These are phyloP conservation scores for Cyberlindnera sargentensis DNA, from an alignment of 805 yeast species.

Conservation along the genomic window DNA sequence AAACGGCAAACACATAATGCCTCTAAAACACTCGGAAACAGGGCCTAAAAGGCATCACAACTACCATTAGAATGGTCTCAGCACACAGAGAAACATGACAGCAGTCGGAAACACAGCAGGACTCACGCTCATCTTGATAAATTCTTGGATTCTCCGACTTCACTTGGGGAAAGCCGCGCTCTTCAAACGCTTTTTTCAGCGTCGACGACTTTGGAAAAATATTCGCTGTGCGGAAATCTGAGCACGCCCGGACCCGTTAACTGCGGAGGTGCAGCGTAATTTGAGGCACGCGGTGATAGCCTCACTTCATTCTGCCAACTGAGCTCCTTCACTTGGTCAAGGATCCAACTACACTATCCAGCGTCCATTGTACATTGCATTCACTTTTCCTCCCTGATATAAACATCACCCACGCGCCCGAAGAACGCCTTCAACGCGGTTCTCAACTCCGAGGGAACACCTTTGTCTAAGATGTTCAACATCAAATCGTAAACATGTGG, in stretches of 20 bases:
- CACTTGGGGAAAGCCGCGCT: too few species aligned
- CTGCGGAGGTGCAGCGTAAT: slow-evolving; percentile 3
- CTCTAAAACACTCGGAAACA: too few species aligned
- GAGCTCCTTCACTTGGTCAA: too few species aligned
- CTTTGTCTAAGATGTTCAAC: slow-evolving; percentile 52
- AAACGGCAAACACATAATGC: too few species aligned
- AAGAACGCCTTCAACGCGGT: slow-evolving; percentile 54
- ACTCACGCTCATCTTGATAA: slow-evolving; percentile 17
- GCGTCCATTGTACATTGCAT: too few species aligned
- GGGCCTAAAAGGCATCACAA: too few species aligned
- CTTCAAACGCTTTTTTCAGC: slow-evolving; percentile 9
- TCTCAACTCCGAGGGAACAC: slow-evolving; percentile 54
- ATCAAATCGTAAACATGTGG: slow-evolving; percentile 56
- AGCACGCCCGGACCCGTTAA: slow-evolving; percentile 5
- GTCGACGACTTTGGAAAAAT: slow-evolving; percentile 9
- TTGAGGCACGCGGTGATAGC: slow-evolving; percentile 2
- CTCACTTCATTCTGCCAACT: too few species aligned
- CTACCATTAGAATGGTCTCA: too few species aligned
- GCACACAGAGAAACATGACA: too few species aligned
- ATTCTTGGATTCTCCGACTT: too few species aligned
- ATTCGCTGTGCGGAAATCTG: slow-evolving; percentile 9
- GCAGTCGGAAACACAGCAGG: too few species aligned
- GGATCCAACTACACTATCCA: too few species aligned
- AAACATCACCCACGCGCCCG: slow-evolving; percentile 46
- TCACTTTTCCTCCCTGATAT: slow-evolving; percentile 22